Conservation (phyloP, 2,329 filamentous ascomycete species). For the Exophiala sideris region DNA sequence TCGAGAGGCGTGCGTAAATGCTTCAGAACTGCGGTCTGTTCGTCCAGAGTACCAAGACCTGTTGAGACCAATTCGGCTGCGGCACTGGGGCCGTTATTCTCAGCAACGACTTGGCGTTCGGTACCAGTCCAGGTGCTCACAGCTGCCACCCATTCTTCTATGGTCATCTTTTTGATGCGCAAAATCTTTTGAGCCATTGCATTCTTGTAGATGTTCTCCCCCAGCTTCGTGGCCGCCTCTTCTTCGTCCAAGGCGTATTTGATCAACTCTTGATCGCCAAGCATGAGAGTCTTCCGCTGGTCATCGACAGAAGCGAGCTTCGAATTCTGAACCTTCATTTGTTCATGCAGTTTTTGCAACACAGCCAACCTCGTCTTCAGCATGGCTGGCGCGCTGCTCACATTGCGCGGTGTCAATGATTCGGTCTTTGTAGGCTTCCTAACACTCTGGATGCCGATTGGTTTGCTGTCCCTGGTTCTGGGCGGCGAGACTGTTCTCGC, state of each 20-base stretch:
- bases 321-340: conserved; percentile 42
- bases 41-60: conserved; percentile 57
- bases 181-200: conserved; percentile 78
- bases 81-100: conserved; percentile 2
- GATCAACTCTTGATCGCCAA: conserved; percentile 44
- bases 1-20: conserved; percentile 63
- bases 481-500: conserved; percentile 20
- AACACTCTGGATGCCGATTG: conserved; percentile 13
- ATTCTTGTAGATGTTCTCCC: conserved; percentile 74
- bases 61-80: conserved; percentile 2
- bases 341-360: conserved; percentile 42
- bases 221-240: conserved; percentile 53
- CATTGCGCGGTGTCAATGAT: conserved; percentile 44
- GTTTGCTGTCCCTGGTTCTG: conserved; percentile 9
- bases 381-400: conserved; percentile 42
- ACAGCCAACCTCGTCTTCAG: conserved; percentile 42
- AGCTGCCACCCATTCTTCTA: conserved; percentile 68
- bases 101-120: not conserved
- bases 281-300: conserved; percentile 34
- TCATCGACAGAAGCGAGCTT: conserved; percentile 34
- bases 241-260: conserved; percentile 62
- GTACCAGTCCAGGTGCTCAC: conserved; percentile 39
- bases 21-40: conserved; percentile 66
- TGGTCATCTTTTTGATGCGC: conserved; percentile 69
- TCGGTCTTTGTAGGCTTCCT: conserved; percentile 36